phyloP scores from a whole-genome alignment of 371 early-diverging fungal genomes.

The Mucor piriformis region DNA sequence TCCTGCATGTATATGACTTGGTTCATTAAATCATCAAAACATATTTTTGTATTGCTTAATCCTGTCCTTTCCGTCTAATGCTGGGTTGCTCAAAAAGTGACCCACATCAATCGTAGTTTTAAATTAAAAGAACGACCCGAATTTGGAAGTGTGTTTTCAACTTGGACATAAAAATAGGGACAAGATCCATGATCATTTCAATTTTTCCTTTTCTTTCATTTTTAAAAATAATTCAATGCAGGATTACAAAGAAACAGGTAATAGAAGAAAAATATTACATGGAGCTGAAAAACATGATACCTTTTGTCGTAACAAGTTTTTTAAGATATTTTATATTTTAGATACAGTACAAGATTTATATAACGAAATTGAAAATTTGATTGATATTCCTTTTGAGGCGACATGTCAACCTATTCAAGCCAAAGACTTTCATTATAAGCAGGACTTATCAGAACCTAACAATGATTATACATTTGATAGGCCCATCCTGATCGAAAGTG shows the following conservation, averaged over 20 bases:
- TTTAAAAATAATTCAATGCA: not conserved
- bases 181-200: no score
- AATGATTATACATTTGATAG: constrained; percentile 11
- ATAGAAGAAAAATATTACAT: not conserved
- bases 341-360: constrained; percentile 23
- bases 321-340: not conserved
- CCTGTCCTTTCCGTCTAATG: no score
- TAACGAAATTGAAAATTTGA: constrained; percentile 26
- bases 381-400: constrained; percentile 20
- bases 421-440: not conserved
- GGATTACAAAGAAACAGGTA: constrained; percentile 6
- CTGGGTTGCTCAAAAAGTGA: no score
- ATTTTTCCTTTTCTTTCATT: not conserved
- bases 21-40: no score
- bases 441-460: not conserved
- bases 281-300: not conserved
- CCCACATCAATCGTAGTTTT: no score
- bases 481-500: constrained; percentile 29
- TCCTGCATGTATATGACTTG: no score
- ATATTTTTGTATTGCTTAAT: no score
- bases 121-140: not conserved
- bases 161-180: not conserved
- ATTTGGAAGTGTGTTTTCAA: constrained; percentile 24
- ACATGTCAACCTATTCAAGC: not conserved
- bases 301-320: not conserved